Percentiles rank a stretch among this genome's conserved stretches.
phyloP scores from a whole-genome alignment of 2,329 filamentous ascomycete genomes.

The Sclerotinia borealis region DNA sequence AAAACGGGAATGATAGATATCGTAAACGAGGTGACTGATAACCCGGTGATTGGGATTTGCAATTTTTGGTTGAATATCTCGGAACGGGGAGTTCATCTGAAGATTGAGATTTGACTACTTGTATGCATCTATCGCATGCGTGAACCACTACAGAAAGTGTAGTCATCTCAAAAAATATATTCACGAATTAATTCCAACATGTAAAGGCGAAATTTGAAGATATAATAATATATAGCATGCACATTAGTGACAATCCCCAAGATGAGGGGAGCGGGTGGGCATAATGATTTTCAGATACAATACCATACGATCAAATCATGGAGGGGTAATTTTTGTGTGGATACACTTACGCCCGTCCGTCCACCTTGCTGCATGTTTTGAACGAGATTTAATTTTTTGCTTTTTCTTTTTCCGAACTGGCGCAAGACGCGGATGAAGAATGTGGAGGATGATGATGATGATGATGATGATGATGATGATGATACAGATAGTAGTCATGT shows the following conservation, averaged over 20 bases:
- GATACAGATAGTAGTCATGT: neutral
- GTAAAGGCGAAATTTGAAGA: neutral
- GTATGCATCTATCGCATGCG: neutral
- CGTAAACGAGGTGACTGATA: neutral
- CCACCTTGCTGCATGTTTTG: neutral
- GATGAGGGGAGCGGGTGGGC: neutral
- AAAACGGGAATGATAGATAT: neutral
- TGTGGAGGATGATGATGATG: neutral
- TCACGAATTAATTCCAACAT: neutral
- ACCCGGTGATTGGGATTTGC: conserved; percentile 5
- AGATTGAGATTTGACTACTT: neutral
- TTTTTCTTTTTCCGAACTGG: neutral
- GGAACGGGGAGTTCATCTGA: neutral
- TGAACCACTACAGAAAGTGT: neutral
- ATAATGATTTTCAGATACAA: neutral
- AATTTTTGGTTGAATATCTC: neutral
- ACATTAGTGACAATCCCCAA: neutral
- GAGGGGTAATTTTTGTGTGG: neutral
- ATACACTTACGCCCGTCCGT: neutral
- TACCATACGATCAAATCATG: neutral
- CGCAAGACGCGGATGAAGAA: neutral
- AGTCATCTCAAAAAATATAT: neutral
- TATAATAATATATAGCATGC: neutral
- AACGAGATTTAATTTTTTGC: neutral
- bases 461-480: neutral